Evolutionary conservation across 1,284 basidiomycete species (phyloP).

Genomic region (Malassezia psittaci): DNA sequence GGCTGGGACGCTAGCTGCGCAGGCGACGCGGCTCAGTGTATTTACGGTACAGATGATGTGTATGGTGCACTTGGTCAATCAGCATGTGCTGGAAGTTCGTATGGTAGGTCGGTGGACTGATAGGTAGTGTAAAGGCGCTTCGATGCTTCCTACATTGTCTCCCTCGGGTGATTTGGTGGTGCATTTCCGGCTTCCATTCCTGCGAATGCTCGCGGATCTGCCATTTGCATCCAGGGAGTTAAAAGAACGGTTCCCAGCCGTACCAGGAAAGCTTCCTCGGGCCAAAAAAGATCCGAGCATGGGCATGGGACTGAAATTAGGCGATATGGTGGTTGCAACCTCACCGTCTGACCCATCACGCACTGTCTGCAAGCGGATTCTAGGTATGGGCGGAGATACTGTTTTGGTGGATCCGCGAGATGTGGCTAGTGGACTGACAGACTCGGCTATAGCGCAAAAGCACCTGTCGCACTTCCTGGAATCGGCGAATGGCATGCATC

Average conservation of each 20-base stretch:
- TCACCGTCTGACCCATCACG: slow-evolving; percentile 64
- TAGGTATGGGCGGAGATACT: slow-evolving; percentile 80
- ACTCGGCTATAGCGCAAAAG: neutral
- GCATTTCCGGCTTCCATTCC: slow-evolving; percentile 27
- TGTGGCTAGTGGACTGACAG: neutral
- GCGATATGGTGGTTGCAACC: slow-evolving; percentile 68
- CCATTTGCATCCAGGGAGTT: slow-evolving; percentile 6
- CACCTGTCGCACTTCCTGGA: slow-evolving; percentile 9
- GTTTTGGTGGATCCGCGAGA: slow-evolving; percentile 69
- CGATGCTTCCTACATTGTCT: slow-evolving; percentile 42
- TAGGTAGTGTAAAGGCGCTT: slow-evolving; percentile 26
- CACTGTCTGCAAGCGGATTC: slow-evolving; percentile 76
- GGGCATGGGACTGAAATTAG: slow-evolving; percentile 48
- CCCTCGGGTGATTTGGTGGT: slow-evolving; percentile 30
- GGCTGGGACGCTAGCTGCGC: neutral
- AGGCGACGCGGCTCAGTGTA: slow-evolving; percentile 8
- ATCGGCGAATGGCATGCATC: neutral
- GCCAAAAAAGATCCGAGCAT: slow-evolving; percentile 26
- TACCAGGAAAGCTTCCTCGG: neutral
- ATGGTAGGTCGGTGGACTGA: neutral
- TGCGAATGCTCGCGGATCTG: slow-evolving; percentile 1
- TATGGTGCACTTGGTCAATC: slow-evolving; percentile 25
- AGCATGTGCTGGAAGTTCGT: slow-evolving; percentile 30
- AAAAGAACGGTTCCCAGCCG: neutral
- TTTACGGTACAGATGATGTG: slow-evolving; percentile 23